Evolutionary conservation across 805 yeast species (phyloP).

Genomic region (Kluyveromyces siamensis): DNA sequence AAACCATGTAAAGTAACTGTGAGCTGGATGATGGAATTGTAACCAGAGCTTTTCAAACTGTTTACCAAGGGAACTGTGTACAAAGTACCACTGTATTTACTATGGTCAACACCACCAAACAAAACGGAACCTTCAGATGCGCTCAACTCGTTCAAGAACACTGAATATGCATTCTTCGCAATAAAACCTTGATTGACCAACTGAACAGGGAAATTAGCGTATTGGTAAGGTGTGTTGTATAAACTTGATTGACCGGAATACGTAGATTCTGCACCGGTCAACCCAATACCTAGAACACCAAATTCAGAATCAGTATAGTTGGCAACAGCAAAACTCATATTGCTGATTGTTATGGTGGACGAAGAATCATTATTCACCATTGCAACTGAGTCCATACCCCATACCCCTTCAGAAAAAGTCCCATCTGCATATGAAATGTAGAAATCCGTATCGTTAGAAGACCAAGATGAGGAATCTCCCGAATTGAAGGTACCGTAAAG

Average conservation of each 20-base stretch:
- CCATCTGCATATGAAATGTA: slow-evolving; percentile 46
- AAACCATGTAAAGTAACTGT: slow-evolving; percentile 24
- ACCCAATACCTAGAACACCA: slow-evolving; percentile 72
- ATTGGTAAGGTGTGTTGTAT: slow-evolving; percentile 29
- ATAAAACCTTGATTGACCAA: slow-evolving; percentile 52
- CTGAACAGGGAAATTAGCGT: slow-evolving; percentile 58
- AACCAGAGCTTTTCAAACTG: slow-evolving; percentile 11
- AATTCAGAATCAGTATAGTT: slow-evolving; percentile 48
- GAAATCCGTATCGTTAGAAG: slow-evolving; percentile 30
- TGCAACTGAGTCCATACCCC: slow-evolving; percentile 46
- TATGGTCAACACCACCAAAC: slow-evolving; percentile 66
- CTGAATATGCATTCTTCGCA: slow-evolving; percentile 47
- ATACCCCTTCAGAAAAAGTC: slow-evolving; percentile 34
- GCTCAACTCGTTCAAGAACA: slow-evolving; percentile 42
- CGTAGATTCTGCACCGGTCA: slow-evolving; percentile 61
- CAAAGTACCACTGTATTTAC: slow-evolving; percentile 48
- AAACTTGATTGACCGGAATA: slow-evolving; percentile 25
- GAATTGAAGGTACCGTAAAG: slow-evolving; percentile 30
- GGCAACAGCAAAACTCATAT: slow-evolving; percentile 68
- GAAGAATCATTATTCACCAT: slow-evolving; percentile 43
- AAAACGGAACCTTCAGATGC: slow-evolving; percentile 44
- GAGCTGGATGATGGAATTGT: slow-evolving; percentile 11
- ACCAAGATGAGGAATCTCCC: slow-evolving; percentile 15
- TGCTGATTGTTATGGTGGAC: slow-evolving; percentile 19
- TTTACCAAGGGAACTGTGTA: slow-evolving; percentile 45